These are phyloP conservation scores for Puccinia sorghi DNA, from an alignment of 1,284 basidiomycete species.

Conservation along the genomic window DNA sequence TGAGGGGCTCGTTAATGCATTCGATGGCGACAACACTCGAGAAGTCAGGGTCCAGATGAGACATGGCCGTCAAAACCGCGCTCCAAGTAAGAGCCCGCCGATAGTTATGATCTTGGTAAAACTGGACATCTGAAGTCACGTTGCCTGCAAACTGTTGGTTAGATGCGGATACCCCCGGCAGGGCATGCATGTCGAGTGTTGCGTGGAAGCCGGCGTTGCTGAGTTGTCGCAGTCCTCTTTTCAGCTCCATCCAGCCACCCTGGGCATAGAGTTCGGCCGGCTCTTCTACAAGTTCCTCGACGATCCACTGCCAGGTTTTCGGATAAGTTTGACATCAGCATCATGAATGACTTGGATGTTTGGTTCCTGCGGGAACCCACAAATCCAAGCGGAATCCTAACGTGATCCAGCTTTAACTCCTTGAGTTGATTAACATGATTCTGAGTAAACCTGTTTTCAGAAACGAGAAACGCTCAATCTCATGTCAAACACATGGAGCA, in stretches of 20 bases:
- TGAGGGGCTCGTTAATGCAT: constrained; percentile 70
- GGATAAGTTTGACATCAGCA: background rate
- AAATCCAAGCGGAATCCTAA: constrained; percentile 73
- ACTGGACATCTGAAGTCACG: constrained; percentile 68
- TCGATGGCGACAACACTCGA: constrained; percentile 68
- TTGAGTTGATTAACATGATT: constrained; percentile 65
- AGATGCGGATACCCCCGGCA: constrained; percentile 69
- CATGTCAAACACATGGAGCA: no score
- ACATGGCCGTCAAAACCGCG: constrained; percentile 70
- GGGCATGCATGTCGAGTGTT: constrained; percentile 63
- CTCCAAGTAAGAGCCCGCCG: constrained; percentile 73
- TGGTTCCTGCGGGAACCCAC: background rate
- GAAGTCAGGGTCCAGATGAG: constrained; percentile 70
- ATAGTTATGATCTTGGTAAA: constrained; percentile 73
- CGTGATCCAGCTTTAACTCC: constrained; percentile 68
- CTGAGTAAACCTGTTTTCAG: constrained; percentile 67
- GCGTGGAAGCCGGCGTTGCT: constrained; percentile 39
- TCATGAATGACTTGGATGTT: background rate
- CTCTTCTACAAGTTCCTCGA: constrained; percentile 70
- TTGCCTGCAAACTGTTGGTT: constrained; percentile 69
- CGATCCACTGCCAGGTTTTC: constrained; percentile 59
- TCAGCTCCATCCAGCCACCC: constrained; percentile 67
- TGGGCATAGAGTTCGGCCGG: constrained; percentile 67
- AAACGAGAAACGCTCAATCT: background rate
- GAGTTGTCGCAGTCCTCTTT: constrained; percentile 44